Base-by-base conservation (phyloP, 331 rosid genomes). In the Malus hybrid region DNA sequence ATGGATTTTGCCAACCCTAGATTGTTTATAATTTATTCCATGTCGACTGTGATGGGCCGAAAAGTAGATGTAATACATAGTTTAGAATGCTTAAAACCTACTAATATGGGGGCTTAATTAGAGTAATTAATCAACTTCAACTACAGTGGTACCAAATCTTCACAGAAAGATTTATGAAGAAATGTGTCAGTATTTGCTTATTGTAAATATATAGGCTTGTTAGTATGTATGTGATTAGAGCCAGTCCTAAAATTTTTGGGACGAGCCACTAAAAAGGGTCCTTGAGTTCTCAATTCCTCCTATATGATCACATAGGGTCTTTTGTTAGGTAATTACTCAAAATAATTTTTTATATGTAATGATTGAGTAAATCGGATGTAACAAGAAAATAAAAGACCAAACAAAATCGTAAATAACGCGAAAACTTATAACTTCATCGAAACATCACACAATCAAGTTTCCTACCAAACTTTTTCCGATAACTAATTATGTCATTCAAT, bases 1-100 rank as follows among this genome's bases (percentile, higher is more conserved):
- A 86, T 84, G 73, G 62, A 39, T 36, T 10, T 71, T 71, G 63
- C 70, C 19, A 72, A 14, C 5, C 27, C 5, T 68, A 27, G 74
- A 32, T 70, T 78, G 10, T 48, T 73, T 29, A 29, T 79, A 55
- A 56, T 36, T 72, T 54, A 65, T 34, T 73, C 56, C 15, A 56
- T 56, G 44, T 71, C 16, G 20, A 71, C 44, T 14, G 11, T 59
- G 60, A 57, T 60, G 76, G 68, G 16, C 52, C 36, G 4, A 39
- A 73, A 72, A 71, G 76, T 57, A 4, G 8, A 20, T n/a, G 63
- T 29, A 33, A 18, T 18, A 13, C 9, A 33, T 32, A 68, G 31
- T 24, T 69, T 69, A 44, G 36, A 69, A 46, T 28, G 12, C n/a
- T 52, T 5, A 69, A 69, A 44, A 44, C 24, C 60, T 27, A 20